Conservation (phyloP, 202 grass and related monocot genomes). For the Panicum virgatum region DNA sequence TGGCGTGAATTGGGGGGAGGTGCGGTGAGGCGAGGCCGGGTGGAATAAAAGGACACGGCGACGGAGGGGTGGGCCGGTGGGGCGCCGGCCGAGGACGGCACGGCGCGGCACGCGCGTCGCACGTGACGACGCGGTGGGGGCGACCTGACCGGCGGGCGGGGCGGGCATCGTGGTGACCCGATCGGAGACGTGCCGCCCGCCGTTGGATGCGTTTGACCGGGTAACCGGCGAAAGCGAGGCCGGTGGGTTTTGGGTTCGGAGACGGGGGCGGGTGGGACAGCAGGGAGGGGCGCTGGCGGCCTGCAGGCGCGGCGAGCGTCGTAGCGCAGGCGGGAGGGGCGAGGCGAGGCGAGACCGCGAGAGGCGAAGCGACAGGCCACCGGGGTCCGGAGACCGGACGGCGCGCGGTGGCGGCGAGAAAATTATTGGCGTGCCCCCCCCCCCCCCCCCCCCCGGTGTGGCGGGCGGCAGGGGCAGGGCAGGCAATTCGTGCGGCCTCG, state of each 20-base stretch:
- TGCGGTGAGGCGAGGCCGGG: constrained; percentile 12
- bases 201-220: constrained; percentile 76
- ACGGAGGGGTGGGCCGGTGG: constrained; percentile 35
- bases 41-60: constrained; percentile 54
- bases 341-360: no score
- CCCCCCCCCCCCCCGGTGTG: not conserved
- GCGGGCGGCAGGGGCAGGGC: constrained; percentile 14
- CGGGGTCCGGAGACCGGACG: constrained; percentile 56
- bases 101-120: constrained; percentile 49
- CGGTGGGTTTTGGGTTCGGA: constrained; percentile 28
- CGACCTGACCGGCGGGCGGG: constrained; percentile 30
- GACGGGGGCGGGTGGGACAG: constrained; percentile 28
- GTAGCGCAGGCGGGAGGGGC: constrained; percentile 2
- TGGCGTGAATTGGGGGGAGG: constrained; percentile 31
- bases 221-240: constrained; percentile 42
- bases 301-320: not conserved
- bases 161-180: constrained; percentile 42
- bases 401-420: constrained; percentile 46
- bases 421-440: constrained; percentile 34
- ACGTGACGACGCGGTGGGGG: constrained; percentile 42
- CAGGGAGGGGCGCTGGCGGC: not conserved
- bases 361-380: constrained; percentile 26
- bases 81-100: constrained; percentile 58
- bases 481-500: constrained; percentile 34
- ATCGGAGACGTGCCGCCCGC: constrained; percentile 70